phyloP scores from a whole-genome alignment of 768 basidiomycete species.

The Termitomyces sp. region DNA sequence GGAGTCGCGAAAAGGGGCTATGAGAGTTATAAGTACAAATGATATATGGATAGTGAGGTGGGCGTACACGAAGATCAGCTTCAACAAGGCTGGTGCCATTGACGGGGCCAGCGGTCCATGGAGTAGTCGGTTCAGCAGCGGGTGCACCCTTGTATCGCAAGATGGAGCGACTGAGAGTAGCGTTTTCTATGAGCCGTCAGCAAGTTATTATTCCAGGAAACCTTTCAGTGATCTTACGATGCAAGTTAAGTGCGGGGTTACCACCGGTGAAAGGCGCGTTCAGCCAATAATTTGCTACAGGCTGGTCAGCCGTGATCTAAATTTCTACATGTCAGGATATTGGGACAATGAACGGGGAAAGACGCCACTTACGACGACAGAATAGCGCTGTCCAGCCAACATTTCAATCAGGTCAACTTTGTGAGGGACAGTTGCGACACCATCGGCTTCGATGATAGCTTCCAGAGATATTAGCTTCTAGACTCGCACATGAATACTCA shows the following conservation, averaged over 20 bases:
- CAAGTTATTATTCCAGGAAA: too few species aligned
- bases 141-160: constrained; percentile 32
- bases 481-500: too few species aligned
- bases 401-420: constrained; percentile 34
- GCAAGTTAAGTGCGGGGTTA: constrained; percentile 22
- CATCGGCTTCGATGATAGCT: constrained; percentile 36
- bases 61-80: constrained; percentile 11
- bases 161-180: constrained; percentile 22
- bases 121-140: constrained; percentile 22
- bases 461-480: background rate
- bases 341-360: background rate
- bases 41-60: background rate
- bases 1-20: constrained; percentile 7
- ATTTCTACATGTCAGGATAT: background rate
- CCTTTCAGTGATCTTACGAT: constrained; percentile 18
- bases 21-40: background rate
- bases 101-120: constrained; percentile 16
- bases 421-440: constrained; percentile 22
- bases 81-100: constrained; percentile 11
- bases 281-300: constrained; percentile 43
- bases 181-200: constrained; percentile 15
- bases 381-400: constrained; percentile 48
- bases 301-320: constrained; percentile 32
- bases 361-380: constrained; percentile 21
- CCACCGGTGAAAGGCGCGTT: constrained; percentile 28